Conservation (phyloP, 2,329 filamentous ascomycete genomes). For the Claviceps capensis region DNA sequence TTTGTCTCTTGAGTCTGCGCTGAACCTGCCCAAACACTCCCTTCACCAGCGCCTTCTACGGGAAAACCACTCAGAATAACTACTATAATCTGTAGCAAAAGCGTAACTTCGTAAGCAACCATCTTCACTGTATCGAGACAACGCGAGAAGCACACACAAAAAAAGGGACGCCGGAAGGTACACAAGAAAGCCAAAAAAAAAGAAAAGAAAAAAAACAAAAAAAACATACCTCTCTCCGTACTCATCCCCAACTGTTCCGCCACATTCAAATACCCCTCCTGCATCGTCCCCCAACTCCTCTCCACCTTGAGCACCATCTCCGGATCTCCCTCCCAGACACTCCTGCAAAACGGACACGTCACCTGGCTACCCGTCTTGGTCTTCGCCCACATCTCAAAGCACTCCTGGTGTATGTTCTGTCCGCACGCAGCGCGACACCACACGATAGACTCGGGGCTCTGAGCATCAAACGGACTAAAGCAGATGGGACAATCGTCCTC, state of each 20-base stretch:
- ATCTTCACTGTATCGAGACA: background rate
- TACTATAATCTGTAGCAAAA: background rate
- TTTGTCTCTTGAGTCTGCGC: too few species aligned
- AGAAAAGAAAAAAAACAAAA: too few species aligned
- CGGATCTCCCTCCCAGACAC: constrained; percentile 36
- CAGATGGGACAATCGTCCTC: constrained; percentile 46
- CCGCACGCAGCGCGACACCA: constrained; percentile 39
- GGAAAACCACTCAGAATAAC: background rate
- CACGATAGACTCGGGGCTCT: constrained; percentile 25
- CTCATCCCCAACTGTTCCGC: constrained; percentile 46
- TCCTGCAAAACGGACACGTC: constrained; percentile 49
- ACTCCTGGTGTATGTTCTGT: constrained; percentile 40
- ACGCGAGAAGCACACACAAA: background rate
- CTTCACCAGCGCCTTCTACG: background rate
- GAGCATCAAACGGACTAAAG: constrained; percentile 30
- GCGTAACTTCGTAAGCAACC: background rate
- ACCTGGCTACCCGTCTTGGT: constrained; percentile 28
- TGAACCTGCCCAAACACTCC: background rate
- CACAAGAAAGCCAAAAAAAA: background rate
- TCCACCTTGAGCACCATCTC: constrained; percentile 29
- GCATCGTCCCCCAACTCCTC: constrained; percentile 24
- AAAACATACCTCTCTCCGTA: constrained; percentile 30
- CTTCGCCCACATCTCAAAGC: constrained; percentile 40
- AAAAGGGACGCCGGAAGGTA: background rate
- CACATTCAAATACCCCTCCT: constrained; percentile 49